phyloP scores from a whole-genome alignment of 139 green algal species.

The Chlorella ohadii region DNA sequence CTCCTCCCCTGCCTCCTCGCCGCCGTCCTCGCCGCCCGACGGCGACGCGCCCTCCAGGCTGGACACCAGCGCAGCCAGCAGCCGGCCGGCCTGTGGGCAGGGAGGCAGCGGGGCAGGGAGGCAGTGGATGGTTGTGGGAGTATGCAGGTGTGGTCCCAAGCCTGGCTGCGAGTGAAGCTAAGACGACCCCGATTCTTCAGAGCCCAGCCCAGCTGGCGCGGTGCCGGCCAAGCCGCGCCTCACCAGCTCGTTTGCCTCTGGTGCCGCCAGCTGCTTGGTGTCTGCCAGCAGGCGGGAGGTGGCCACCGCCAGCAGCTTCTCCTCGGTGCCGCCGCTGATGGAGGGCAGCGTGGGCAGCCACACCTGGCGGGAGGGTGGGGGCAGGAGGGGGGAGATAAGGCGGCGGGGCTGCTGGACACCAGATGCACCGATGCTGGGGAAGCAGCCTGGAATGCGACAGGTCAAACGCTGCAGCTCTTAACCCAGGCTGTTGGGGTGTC shows the following conservation, averaged over 20 bases:
- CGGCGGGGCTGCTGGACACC: no score
- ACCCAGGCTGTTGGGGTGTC: no score
- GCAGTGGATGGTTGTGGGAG: no score
- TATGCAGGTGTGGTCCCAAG: no score
- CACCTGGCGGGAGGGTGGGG: constrained; percentile 44
- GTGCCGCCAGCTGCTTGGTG: constrained; percentile 37
- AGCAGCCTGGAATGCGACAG: not conserved
- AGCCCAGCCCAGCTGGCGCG: no score
- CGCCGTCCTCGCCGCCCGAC: not conserved
- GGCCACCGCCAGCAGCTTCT: constrained; percentile 85
- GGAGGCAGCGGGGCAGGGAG: no score
- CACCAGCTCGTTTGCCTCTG: constrained; percentile 48
- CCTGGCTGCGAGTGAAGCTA: no score
- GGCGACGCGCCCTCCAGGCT: constrained; percentile 47
- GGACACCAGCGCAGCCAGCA: constrained; percentile 71
- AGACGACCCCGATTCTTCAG: no score
- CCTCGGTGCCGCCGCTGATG: constrained; percentile 69
- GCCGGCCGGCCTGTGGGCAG: constrained; percentile 19
- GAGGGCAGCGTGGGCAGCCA: constrained; percentile 70
- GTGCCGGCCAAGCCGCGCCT: constrained; percentile 66
- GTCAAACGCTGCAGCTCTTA: no score
- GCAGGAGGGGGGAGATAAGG: not conserved
- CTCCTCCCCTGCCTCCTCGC: constrained; percentile 42
- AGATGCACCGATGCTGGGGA: no score
- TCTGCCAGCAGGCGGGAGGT: constrained; percentile 75